Evolutionary conservation across 192 early-diverging fungal species (phyloP).

Genomic region (Funneliformis mosseae): DNA sequence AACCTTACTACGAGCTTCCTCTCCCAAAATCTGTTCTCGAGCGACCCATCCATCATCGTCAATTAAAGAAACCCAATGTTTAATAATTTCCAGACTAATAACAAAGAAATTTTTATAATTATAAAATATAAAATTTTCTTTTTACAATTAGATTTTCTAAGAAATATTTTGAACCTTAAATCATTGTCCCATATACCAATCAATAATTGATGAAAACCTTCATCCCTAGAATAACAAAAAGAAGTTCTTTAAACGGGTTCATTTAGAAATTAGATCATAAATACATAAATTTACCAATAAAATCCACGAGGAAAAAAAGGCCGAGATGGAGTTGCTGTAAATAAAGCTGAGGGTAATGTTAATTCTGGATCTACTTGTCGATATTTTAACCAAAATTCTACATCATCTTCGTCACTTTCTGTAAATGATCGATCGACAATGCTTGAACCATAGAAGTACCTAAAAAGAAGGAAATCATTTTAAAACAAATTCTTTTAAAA

Average conservation of each 20-base stretch:
- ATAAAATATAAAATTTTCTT: too few species aligned
- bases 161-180: conserved; percentile 52
- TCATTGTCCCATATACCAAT: conserved; percentile 88
- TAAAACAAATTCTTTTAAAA: too few species aligned
- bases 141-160: conserved; percentile 5
- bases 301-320: conserved; percentile 98
- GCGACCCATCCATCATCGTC: conserved; percentile 90
- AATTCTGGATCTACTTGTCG: conserved; percentile 54
- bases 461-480: conserved; percentile 22
- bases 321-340: conserved; percentile 82
- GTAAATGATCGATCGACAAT: conserved; percentile 72
- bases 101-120: background rate
- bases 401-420: conserved; percentile 60
- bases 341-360: conserved; percentile 70
- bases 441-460: conserved; percentile 75
- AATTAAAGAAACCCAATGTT: conserved; percentile 77
- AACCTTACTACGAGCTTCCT: conserved; percentile 86
- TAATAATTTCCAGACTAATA: conserved; percentile 75
- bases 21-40: conserved; percentile 91
- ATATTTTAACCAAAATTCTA: conserved; percentile 47
- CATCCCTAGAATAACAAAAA: conserved; percentile 62
- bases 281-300: conserved; percentile 60
- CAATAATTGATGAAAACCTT: conserved; percentile 88
- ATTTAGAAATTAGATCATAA: background rate
- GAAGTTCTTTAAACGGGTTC: background rate